Conservation (phyloP, 192 early-diverging fungal genomes). For the Mortierella antarctica region DNA sequence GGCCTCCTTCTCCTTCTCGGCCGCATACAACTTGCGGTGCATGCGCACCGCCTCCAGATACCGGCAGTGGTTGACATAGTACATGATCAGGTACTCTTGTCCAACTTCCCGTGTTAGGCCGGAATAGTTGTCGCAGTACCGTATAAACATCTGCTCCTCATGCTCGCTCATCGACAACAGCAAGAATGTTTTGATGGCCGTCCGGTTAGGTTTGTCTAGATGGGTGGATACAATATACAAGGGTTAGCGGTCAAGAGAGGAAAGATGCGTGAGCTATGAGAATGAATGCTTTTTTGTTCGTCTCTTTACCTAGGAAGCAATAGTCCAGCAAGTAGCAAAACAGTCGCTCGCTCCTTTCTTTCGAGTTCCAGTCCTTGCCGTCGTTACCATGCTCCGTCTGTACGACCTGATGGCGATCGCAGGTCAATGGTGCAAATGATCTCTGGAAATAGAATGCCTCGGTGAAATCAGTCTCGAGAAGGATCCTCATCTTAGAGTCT, state of each 20-base stretch:
- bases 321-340: conserved; percentile 28
- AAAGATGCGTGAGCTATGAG: background rate
- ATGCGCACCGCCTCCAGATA: conserved; percentile 48
- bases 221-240: background rate
- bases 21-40: conserved; percentile 20
- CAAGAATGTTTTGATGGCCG: conserved; percentile 22
- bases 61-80: conserved; percentile 44
- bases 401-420: background rate
- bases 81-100: conserved; percentile 48
- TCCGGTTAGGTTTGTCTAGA: conserved; percentile 45
- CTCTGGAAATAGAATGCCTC: conserved; percentile 48
- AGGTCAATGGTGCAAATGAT: background rate
- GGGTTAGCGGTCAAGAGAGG: background rate
- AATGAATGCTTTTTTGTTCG: background rate
- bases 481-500: conserved; percentile 30
- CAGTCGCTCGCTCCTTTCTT: conserved; percentile 2
- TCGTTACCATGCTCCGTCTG: background rate
- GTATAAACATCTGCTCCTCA: conserved; percentile 26
- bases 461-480: conserved; percentile 33
- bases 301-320: conserved; percentile 30
- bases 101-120: conserved; percentile 32
- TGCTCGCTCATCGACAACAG: conserved; percentile 29
- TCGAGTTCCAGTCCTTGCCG: background rate
- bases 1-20: conserved; percentile 35
- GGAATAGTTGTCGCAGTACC: conserved; percentile 25